phyloP scores from a whole-genome alignment of 208 protist species.

The Borovskyia barvae region DNA sequence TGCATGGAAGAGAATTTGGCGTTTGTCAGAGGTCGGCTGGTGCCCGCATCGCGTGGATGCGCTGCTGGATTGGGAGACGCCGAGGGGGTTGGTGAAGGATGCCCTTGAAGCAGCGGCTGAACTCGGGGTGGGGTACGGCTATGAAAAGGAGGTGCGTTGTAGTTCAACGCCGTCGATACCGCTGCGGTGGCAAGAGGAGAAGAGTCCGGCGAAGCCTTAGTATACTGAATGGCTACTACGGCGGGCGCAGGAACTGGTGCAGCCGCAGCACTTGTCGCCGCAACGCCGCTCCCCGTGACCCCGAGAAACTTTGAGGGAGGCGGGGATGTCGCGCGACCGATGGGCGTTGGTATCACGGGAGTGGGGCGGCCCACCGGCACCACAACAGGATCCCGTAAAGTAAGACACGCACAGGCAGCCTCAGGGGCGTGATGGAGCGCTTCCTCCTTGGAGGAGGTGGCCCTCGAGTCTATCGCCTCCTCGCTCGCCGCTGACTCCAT shows the following conservation, averaged over 20 bases:
- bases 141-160: constrained; percentile 28
- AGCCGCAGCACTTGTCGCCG: background rate
- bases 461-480: too few species aligned
- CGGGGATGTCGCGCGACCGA: constrained; percentile 1
- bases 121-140: constrained; percentile 16
- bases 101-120: constrained; percentile 3
- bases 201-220: background rate
- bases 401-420: background rate
- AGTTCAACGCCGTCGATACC: constrained; percentile 16
- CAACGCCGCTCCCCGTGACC: background rate
- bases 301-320: background rate
- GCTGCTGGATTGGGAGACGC: background rate
- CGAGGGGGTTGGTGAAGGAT: background rate
- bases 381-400: background rate
- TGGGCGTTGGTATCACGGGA: constrained; percentile 8
- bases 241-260: background rate
- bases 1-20: constrained; percentile 16
- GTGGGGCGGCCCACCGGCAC: background rate
- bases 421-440: too few species aligned
- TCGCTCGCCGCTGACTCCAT: background rate
- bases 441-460: too few species aligned
- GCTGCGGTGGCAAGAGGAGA: background rate
- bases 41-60: background rate
- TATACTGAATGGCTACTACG: background rate
- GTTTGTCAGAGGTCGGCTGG: background rate